phyloP scores from a whole-genome alignment of 1,284 basidiomycete genomes.

The Microbotryum saponariae region DNA sequence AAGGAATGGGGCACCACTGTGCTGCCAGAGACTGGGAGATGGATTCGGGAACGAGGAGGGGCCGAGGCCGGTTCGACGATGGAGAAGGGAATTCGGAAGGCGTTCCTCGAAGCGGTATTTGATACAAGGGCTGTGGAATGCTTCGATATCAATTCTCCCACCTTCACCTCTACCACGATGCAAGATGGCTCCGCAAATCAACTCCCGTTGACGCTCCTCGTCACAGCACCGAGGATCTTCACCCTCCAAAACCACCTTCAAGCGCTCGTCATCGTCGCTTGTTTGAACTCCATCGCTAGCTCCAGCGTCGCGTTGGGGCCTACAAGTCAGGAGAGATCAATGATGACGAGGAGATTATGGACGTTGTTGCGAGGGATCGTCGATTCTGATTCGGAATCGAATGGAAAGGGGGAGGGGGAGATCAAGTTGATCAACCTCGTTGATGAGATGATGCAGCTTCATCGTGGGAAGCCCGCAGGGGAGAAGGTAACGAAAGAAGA shows the following conservation, averaged over 20 bases:
- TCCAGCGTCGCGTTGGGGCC: slow-evolving; percentile 41
- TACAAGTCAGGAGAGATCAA: not conserved
- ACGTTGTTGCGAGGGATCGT: slow-evolving; percentile 55
- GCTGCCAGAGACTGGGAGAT: no score
- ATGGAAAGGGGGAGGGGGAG: not conserved
- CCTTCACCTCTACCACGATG: no score
- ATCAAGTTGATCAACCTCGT: not conserved
- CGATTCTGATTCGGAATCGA: slow-evolving; percentile 42
- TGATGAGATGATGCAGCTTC: slow-evolving; percentile 24
- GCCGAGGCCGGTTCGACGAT: no score
- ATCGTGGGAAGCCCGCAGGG: no score
- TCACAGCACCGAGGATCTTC: slow-evolving; percentile 50
- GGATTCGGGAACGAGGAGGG: no score
- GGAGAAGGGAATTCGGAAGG: no score
- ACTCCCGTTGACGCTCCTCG: slow-evolving; percentile 44
- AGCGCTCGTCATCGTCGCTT: slow-evolving; percentile 57
- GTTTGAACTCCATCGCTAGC: slow-evolving; percentile 50
- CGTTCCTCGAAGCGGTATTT: no score
- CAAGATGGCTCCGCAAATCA: no score
- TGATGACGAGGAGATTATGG: slow-evolving; percentile 50
- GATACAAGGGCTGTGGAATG: no score
- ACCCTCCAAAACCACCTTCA: slow-evolving; percentile 61
- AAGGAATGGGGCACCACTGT: no score
- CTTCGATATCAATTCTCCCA: no score
- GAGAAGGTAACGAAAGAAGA: no score